Evolutionary conservation across 108 stramenopile species (phyloP).

Genomic region (Pseudonitzschia pungens): DNA sequence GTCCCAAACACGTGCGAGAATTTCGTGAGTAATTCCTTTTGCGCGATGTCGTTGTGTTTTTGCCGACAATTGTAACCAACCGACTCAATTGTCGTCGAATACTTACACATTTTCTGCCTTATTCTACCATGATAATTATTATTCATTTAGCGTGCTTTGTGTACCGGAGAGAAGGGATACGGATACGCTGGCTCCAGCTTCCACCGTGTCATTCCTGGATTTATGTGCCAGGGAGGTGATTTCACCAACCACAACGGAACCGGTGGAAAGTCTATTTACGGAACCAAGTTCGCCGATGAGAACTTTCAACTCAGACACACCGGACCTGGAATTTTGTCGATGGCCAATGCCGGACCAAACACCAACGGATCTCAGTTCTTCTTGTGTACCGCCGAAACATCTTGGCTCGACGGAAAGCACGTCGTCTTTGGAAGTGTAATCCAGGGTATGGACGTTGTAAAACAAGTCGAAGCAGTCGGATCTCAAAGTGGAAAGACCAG

Average conservation of each 20-base stretch:
- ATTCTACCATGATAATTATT: background rate
- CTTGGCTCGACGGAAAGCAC: conserved; percentile 98
- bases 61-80: background rate
- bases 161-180: conserved; percentile 86
- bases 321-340: conserved; percentile 73
- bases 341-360: conserved; percentile 95
- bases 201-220: conserved; percentile 94
- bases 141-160: conserved; percentile 39
- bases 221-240: conserved; percentile 83
- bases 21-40: conserved; percentile 25
- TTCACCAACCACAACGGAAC: conserved; percentile 82
- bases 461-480: conserved; percentile 85
- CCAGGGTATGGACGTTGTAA: conserved; percentile 91
- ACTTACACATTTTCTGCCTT: background rate
- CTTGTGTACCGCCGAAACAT: conserved; percentile 89
- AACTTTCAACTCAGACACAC: conserved; percentile 86
- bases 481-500: conserved; percentile 69
- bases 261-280: conserved; percentile 93
- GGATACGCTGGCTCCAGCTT: conserved; percentile 58
- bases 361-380: conserved; percentile 92
- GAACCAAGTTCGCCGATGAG: conserved; percentile 93
- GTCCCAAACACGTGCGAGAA: conserved; percentile 97
- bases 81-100: background rate
- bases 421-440: conserved; percentile 89
- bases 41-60: background rate